Conservation (phyloP, 2,329 filamentous ascomycete species). For the Fusarium continuum region DNA sequence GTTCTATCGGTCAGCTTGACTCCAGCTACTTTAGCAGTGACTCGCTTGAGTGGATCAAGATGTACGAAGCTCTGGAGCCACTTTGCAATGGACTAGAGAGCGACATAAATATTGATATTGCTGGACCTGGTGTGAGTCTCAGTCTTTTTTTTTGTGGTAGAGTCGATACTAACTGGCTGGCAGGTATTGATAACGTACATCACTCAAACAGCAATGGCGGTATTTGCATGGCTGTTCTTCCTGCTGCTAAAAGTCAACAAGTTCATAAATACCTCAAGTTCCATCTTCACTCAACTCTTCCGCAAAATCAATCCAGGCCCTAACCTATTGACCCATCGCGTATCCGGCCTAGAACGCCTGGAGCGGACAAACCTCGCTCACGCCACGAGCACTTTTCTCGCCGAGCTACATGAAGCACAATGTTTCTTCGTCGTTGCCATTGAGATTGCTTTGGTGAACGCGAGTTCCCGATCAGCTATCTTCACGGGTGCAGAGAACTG, state of each 20-base stretch:
- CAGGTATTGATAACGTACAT: constrained; percentile 23
- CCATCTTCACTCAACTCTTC: background rate
- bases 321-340: background rate
- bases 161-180: background rate
- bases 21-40: background rate
- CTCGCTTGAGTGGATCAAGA: background rate
- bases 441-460: background rate
- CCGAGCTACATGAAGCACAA: constrained; percentile 25
- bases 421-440: constrained; percentile 19
- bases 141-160: fast-evolving
- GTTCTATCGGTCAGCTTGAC: background rate
- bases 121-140: constrained; percentile 12
- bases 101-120: constrained; percentile 15
- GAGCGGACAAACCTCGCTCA: background rate
- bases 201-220: constrained; percentile 7
- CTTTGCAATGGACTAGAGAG: background rate
- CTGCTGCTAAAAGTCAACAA: background rate
- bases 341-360: background rate
- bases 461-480: background rate
- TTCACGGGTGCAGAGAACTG: constrained; percentile 3
- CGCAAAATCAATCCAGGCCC: fast-evolving
- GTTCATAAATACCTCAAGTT: background rate
- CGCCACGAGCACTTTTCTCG: constrained; percentile 12
- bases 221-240: constrained; percentile 11
- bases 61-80: background rate